A percentile compares a stretch with the other conserved stretches of the same genome.
These are phyloP conservation scores for Emmonsia crescens DNA, from an alignment of 2,329 filamentous ascomycete species.

Conservation along the genomic window DNA sequence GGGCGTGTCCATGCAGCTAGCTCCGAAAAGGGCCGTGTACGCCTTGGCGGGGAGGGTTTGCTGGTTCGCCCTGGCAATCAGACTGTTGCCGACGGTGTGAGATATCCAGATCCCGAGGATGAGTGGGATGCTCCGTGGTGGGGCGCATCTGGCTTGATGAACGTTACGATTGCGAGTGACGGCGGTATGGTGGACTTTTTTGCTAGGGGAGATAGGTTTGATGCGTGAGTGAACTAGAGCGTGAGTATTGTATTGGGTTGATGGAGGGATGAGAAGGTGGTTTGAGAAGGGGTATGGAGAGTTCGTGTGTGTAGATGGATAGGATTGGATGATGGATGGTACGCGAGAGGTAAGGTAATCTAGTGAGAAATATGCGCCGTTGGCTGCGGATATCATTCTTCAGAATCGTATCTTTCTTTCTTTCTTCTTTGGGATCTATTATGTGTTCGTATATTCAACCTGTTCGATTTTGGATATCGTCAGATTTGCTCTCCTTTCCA, in stretches of 20 bases:
- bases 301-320: not conserved
- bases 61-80: conserved; percentile 9
- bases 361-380: not conserved
- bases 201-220: not conserved
- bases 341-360: not conserved
- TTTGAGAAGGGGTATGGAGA: not conserved
- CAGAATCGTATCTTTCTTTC: not conserved
- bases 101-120: conserved; percentile 6
- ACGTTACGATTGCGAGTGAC: conserved; percentile 11
- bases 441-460: not conserved
- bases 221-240: not conserved
- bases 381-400: not conserved
- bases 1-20: conserved; percentile 18
- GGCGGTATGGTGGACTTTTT: conserved; percentile 8
- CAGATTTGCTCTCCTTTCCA: not conserved
- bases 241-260: too few relatives aligned
- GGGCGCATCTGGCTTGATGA: conserved; percentile 15
- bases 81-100: conserved; percentile 10
- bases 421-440: not conserved
- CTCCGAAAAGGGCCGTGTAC: conserved; percentile 7
- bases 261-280: not conserved
- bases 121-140: conserved; percentile 13
- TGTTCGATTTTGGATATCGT: not conserved
- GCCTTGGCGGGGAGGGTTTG: conserved; percentile 17
- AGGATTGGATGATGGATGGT: not conserved